Base-by-base conservation (phyloP, 2,329 filamentous ascomycete species). In the Ophiostoma populinum region DNA sequence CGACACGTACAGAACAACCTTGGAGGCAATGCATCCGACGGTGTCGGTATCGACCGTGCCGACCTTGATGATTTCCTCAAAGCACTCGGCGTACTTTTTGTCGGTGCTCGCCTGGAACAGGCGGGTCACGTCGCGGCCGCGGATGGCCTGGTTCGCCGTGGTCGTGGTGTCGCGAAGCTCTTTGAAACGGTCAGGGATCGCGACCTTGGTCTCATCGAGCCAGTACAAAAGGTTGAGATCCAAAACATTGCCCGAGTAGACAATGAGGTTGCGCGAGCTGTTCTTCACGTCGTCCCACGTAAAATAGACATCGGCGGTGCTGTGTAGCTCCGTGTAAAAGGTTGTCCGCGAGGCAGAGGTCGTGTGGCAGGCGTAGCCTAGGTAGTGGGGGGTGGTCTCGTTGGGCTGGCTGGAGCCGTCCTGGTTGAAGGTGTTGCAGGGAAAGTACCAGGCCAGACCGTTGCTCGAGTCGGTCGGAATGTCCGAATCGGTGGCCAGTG, bases 271-370 rank as follows among this genome's bases (percentile, higher is more conserved):
- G 39, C 90, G 80, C 21, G 78, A 82, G 42, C 58, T 70, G 56
- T 98, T 98, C 51, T 73, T 81, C 46, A 95, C 72, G 48, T 98
- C 90, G 17, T 87, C 74, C 90, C 90, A 98, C 2, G 79, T 92
- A 52, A 83, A 98, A 56, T 87, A 98, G 12, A 98, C 87, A 46
- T 94, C 85, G 3, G 86, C 90, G 3, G 75, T 63, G 33, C 69
- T 69, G 1, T 53, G 51, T 19, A 95, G 62, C 4, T 59, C 56
- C 33, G 62, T 55, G 52, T 95, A 95, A 51, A 93, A 94, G 0
- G 72, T 59, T 36, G 75, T 61, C 42, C 90, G 75, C 13, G 75
- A 70, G 2, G 55, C 55, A 6, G 60, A 56, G 1, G 75, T 77
- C 1, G 90, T 95, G 52, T 98, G 90, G 53, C 90, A 98, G 26